Evolutionary conservation across 2,329 filamentous ascomycete species (phyloP).

Genomic region (Verticillium dahliae): DNA sequence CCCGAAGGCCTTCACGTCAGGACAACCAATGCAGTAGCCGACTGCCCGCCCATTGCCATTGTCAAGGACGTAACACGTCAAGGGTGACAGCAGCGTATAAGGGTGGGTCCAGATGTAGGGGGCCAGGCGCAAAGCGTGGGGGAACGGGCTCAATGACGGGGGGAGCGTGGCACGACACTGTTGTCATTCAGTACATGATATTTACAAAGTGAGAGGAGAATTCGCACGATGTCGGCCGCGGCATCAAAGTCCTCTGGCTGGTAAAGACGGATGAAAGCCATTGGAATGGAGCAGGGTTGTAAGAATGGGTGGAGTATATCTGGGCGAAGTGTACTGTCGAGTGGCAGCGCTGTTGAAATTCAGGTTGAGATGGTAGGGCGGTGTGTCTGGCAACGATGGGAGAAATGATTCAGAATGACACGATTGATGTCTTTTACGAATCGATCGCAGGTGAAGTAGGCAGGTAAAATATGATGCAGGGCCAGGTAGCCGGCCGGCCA

Average conservation of each 20-base stretch:
- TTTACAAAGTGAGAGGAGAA: not conserved
- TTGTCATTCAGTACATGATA: not conserved
- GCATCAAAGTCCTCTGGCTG: constrained; percentile 30
- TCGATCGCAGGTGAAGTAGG: no score
- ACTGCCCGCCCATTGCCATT: constrained; percentile 35
- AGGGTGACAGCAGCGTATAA: constrained; percentile 38
- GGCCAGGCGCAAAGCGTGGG: constrained; percentile 26
- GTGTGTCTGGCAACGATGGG: no score
- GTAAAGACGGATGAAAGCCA: constrained; percentile 36
- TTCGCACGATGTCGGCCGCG: constrained; percentile 32
- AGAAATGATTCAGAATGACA: no score
- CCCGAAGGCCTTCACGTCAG: constrained; percentile 33
- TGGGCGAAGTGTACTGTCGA: no score
- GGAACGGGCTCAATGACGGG: constrained; percentile 28
- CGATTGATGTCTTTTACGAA: no score
- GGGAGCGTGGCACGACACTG: constrained; percentile 43
- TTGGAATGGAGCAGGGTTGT: not conserved
- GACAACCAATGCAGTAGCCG: constrained; percentile 42
- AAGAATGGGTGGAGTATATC: no score
- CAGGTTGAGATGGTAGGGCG: no score
- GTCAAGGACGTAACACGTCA: constrained; percentile 40
- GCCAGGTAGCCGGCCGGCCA: not conserved
- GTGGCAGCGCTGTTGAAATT: no score
- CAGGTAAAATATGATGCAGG: not conserved
- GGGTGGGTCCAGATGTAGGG: constrained; percentile 47